Evolutionary conservation across 257 asterid genomes (phyloP).

Genomic region (Solanum tacnaense): DNA sequence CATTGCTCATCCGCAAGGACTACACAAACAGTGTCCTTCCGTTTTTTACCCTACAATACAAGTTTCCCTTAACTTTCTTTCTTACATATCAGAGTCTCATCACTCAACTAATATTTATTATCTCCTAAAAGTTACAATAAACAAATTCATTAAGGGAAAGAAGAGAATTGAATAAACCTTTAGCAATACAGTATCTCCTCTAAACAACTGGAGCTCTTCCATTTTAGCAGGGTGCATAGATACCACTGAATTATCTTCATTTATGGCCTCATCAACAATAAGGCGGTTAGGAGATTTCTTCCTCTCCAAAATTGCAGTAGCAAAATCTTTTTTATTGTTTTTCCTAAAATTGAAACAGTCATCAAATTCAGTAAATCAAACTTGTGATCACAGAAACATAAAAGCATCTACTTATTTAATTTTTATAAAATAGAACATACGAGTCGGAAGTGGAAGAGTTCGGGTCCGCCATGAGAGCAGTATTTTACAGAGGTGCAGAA

Average conservation of each 20-base stretch:
- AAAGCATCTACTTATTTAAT: background rate
- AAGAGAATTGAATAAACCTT: slow-evolving; percentile 33
- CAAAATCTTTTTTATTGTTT: slow-evolving; percentile 70
- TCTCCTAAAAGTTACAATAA: background rate
- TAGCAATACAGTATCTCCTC: slow-evolving; percentile 74
- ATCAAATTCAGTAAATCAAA: background rate
- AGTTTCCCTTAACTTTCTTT: background rate
- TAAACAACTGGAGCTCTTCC: slow-evolving; percentile 88
- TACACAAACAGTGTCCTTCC: slow-evolving; percentile 61
- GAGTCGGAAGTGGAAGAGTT: background rate
- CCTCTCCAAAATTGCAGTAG: slow-evolving; percentile 82
- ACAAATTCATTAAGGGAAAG: background rate
- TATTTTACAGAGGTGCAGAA: background rate
- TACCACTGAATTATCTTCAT: slow-evolving; percentile 81
- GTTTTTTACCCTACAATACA: slow-evolving; percentile 58
- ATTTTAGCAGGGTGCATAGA: slow-evolving; percentile 62
- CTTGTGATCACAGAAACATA: background rate
- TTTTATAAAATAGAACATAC: background rate
- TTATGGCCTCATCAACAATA: slow-evolving; percentile 72
- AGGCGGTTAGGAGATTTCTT: slow-evolving; percentile 72
- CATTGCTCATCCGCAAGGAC: slow-evolving; percentile 75
- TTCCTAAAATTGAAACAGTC: slow-evolving; percentile 28
- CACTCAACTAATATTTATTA: background rate
- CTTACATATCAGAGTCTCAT: background rate
- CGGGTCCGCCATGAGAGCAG: background rate